A percentile compares a stretch with the other conserved stretches of the same genome.
Conservation (phyloP, 768 basidiomycete species). For the Podaxis carcinomalis region DNA sequence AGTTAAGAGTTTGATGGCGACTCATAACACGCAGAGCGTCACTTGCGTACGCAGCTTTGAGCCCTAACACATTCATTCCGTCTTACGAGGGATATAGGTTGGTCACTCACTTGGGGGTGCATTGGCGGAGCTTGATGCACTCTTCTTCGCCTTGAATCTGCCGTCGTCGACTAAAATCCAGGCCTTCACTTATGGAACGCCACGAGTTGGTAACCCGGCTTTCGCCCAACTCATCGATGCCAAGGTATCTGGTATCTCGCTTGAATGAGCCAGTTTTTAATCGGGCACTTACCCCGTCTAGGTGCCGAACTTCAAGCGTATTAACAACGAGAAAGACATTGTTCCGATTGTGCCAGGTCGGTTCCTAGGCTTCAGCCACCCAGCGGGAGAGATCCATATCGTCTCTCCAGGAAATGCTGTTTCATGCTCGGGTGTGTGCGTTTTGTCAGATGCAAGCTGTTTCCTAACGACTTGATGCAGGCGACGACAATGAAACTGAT, state of each 20-base stretch:
- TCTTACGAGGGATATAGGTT: conserved; percentile 21
- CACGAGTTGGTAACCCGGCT: conserved; percentile 47
- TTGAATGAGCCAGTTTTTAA: background rate
- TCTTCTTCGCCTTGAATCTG: conserved; percentile 45
- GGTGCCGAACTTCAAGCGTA: conserved; percentile 34
- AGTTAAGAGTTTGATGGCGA: conserved; percentile 34
- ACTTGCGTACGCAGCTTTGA: conserved; percentile 30
- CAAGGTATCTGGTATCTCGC: conserved; percentile 23
- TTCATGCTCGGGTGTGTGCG: conserved; percentile 29
- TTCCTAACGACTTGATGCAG: conserved; percentile 13
- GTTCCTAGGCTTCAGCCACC: conserved; percentile 46
- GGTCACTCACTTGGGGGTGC: conserved; percentile 53
- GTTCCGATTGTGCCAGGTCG: conserved; percentile 56
- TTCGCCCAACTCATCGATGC: conserved; percentile 49
- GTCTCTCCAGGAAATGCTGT: conserved; percentile 32
- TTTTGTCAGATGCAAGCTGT: background rate
- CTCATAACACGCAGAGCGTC: conserved; percentile 33
- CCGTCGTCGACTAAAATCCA: conserved; percentile 35
- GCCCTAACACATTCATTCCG: background rate
- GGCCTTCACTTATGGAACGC: conserved; percentile 44
- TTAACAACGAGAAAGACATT: conserved; percentile 39
- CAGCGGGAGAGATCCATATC: conserved; percentile 54
- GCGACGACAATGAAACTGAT: conserved; percentile 53
- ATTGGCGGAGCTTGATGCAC: conserved; percentile 45
- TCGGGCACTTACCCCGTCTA: conserved; percentile 5